phyloP scores from a whole-genome alignment of 2,329 filamentous ascomycete species.

The Beauveria varroae region DNA sequence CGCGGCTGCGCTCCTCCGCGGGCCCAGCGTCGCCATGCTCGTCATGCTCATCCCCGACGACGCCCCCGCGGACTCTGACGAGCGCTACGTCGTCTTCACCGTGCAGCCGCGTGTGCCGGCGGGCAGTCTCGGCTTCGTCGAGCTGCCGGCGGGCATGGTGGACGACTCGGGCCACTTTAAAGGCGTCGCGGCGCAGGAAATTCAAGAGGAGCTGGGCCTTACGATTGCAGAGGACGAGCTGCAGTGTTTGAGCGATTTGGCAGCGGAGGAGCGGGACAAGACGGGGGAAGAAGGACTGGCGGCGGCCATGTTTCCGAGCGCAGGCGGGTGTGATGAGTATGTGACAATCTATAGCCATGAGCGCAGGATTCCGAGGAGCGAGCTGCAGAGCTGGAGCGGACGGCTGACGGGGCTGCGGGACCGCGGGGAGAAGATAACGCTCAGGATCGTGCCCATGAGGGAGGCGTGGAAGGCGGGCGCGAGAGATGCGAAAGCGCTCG shows the following conservation, averaged over 20 bases:
- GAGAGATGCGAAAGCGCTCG: slow-evolving; percentile 52
- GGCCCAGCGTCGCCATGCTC: slow-evolving; percentile 54
- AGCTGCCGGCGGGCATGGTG: slow-evolving; percentile 54
- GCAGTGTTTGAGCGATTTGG: slow-evolving; percentile 44
- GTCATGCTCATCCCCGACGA: slow-evolving; percentile 49
- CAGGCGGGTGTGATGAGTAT: slow-evolving; percentile 54
- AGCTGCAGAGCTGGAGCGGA: slow-evolving; percentile 48
- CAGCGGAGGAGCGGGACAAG: slow-evolving; percentile 23
- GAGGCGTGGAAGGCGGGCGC: slow-evolving; percentile 51
- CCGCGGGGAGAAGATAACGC: slow-evolving; percentile 53
- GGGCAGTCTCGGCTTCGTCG: slow-evolving; percentile 46
- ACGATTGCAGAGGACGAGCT: slow-evolving; percentile 41
- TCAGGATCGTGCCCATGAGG: slow-evolving; percentile 49
- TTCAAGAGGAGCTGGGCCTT: slow-evolving; percentile 52
- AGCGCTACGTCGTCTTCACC: slow-evolving; percentile 48
- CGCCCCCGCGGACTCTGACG: slow-evolving; percentile 15
- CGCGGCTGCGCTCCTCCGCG: slow-evolving; percentile 48
- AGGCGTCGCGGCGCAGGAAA: slow-evolving; percentile 52
- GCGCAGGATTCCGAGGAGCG: slow-evolving; percentile 39
- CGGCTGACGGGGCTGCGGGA: slow-evolving; percentile 50
- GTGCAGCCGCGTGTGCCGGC: slow-evolving; percentile 51
- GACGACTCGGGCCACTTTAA: slow-evolving; percentile 46
- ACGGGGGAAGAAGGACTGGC: slow-evolving; percentile 33
- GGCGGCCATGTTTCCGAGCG: slow-evolving; percentile 47
- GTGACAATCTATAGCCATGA: slow-evolving; percentile 52